Conservation (phyloP, 2,329 filamentous ascomycete genomes). For the Pestalotiopsis sp. region DNA sequence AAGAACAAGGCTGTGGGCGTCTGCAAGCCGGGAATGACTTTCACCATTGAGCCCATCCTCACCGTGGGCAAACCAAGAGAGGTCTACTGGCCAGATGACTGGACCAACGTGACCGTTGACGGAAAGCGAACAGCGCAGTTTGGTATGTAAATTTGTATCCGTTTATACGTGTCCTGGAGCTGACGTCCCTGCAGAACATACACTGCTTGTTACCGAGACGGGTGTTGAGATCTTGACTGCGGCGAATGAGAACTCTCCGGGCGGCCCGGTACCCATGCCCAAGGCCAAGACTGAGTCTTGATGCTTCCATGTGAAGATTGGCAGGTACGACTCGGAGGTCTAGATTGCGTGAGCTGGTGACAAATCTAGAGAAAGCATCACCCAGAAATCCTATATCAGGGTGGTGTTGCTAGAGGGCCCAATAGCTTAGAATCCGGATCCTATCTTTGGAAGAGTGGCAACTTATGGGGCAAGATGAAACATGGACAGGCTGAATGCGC, state of each 20-base stretch:
- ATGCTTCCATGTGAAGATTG: background rate
- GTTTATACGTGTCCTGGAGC: background rate
- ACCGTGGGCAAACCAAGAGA: conserved; percentile 85
- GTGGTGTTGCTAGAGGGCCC: background rate
- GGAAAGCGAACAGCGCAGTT: conserved; percentile 90
- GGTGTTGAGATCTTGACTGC: conserved; percentile 81
- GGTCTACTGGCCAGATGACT: conserved; percentile 96
- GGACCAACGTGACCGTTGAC: conserved; percentile 90
- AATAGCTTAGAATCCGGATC: background rate
- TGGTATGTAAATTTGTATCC: conserved; percentile 52
- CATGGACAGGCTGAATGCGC: background rate
- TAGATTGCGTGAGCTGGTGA: background rate
- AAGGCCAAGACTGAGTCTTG: conserved; percentile 1
- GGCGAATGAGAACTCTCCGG: conserved; percentile 69
- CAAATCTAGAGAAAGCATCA: background rate
- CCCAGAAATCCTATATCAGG: background rate
- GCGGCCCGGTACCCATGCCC: conserved; percentile 67
- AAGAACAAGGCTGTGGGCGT: conserved; percentile 95
- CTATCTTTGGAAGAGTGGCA: background rate
- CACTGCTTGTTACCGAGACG: conserved; percentile 78
- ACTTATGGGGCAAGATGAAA: background rate
- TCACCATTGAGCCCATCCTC: conserved; percentile 98
- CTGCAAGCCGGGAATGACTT: conserved; percentile 93
- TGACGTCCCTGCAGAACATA: conserved; percentile 63
- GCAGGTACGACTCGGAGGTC: background rate